Evolutionary conservation across 345 rosid genomes (phyloP), one percentile per base, ranked within the genome.

Genomic region (Ailanthus altissimus): DNA sequence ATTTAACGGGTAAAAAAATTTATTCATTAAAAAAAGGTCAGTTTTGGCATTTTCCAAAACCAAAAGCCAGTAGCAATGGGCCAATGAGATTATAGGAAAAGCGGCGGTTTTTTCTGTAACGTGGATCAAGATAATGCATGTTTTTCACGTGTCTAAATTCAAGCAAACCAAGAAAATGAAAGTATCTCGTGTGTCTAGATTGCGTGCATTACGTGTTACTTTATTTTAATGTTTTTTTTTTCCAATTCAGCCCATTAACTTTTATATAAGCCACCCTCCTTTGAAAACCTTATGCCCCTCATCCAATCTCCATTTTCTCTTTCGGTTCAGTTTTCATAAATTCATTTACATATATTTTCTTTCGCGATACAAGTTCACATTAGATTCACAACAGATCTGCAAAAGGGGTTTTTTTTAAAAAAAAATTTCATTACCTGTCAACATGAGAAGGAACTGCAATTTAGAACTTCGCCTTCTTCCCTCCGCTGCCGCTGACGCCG

Each of bases 371-470:
- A 32, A n/a, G n/a, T n/a, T n/a, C 38, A 32, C 38, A 32, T 32
- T 32, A 1, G 38, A 32, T 32, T 32, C 38, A 32, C 2, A 32
- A 1, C 38, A 32, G 38, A 32, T 32, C 38, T 32, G 38, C 3
- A 32, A 32, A 32, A n/a, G n/a, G 38, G 38, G 38, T 32, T 32
- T 32, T 32, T 32, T 1, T 32, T 32, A 1, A 1, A 1, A 1
- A 0, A 2, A 53, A 53, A 6, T 6, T 0, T 45, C 2, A 45
- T 45, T 45, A 4, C 26, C 43, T 5, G 2, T 18, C 38, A 40
- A 20, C 15, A 87, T 79, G 88, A 86, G 79, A 67, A 84, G 85
- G 23, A 87, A 79, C 78, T 81, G 87, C 85, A 86, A 83, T 72
- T 75, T 86, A 75, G 82, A 85, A 69, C 89, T 87, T 73, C 80